Conservation (phyloP, 805 yeast genomes). For the Tetrapisispora pingtungensis region DNA sequence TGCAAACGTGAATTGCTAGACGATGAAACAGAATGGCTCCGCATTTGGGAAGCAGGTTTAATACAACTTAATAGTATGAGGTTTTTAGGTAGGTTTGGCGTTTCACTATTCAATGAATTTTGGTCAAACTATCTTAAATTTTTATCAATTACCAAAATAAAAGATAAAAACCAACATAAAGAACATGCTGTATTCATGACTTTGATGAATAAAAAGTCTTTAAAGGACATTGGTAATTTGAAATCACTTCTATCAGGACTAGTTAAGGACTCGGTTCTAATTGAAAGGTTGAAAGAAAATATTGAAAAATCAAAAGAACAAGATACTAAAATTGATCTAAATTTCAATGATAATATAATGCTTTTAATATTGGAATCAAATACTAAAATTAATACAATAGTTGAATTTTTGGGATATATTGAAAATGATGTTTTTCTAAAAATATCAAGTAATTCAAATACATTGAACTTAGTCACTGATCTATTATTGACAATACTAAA, state of each 20-base stretch:
- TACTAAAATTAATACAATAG: too few relatives aligned
- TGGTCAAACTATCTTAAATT: conserved; percentile 20
- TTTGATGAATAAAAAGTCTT: conserved; percentile 10
- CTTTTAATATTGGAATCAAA: too few relatives aligned
- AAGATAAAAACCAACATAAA: neutral
- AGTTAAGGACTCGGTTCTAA: conserved; percentile 10
- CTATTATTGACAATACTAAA: too few relatives aligned
- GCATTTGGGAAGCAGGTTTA: conserved; percentile 24
- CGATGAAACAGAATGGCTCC: conserved; percentile 15
- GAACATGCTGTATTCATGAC: conserved; percentile 11
- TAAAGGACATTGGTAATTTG: conserved; percentile 13
- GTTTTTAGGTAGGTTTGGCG: conserved; percentile 25
- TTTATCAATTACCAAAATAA: conserved; percentile 1
- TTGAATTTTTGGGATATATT: too few relatives aligned
- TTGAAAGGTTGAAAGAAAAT: conserved; percentile 4
- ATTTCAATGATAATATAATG: too few relatives aligned
- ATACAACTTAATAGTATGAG: conserved; percentile 22
- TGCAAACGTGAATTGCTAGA: conserved; percentile 12
- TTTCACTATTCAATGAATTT: conserved; percentile 25
- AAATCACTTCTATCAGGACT: conserved; percentile 13
- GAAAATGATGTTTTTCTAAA: too few relatives aligned
- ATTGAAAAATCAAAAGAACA: conserved; percentile 1
- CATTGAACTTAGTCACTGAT: too few relatives aligned
- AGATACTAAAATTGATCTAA: too few relatives aligned
- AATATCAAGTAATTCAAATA: too few relatives aligned